Conservation (phyloP, 345 rosid species). For the Clausena lansium region DNA sequence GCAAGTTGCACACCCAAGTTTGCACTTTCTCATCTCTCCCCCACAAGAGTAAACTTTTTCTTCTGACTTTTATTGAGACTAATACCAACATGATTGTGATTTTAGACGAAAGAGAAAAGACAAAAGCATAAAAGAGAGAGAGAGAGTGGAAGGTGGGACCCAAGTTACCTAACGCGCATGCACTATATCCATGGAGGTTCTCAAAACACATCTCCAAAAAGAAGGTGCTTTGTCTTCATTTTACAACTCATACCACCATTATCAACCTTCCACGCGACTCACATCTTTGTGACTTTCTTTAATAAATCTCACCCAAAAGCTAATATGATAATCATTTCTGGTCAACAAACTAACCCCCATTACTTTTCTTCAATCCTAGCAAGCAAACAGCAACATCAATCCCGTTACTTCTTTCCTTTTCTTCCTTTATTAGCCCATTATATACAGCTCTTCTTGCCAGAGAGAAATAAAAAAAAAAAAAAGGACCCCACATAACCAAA, state of each 20-base stretch:
- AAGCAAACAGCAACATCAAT: constrained; percentile 17
- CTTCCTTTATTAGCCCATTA: constrained; percentile 46
- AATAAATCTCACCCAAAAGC: constrained; percentile 31
- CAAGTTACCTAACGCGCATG: constrained; percentile 49
- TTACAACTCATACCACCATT: constrained; percentile 46
- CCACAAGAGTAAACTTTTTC: constrained; percentile 12
- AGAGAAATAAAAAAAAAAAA: constrained; percentile 18
- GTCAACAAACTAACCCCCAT: constrained; percentile 51
- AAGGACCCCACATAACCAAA: constrained; percentile 29
- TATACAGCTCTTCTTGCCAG: constrained; percentile 31
- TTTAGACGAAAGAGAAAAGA: constrained; percentile 15
- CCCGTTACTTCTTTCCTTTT: constrained; percentile 2
- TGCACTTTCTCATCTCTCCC: background rate
- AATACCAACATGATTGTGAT: constrained; percentile 25
- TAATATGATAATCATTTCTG: constrained; percentile 51
- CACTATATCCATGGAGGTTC: constrained; percentile 36
- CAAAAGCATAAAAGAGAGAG: constrained; percentile 24
- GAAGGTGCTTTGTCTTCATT: constrained; percentile 20
- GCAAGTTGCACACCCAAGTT: background rate
- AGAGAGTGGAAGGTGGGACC: constrained; percentile 43
- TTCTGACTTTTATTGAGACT: constrained; percentile 14
- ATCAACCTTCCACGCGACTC: constrained; percentile 34
- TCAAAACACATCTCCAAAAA: constrained; percentile 23
- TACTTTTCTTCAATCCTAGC: constrained; percentile 20
- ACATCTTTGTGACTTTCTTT: constrained; percentile 27